phyloP scores from a whole-genome alignment of 148 eudicot species.

The Persicaria maculosa region DNA sequence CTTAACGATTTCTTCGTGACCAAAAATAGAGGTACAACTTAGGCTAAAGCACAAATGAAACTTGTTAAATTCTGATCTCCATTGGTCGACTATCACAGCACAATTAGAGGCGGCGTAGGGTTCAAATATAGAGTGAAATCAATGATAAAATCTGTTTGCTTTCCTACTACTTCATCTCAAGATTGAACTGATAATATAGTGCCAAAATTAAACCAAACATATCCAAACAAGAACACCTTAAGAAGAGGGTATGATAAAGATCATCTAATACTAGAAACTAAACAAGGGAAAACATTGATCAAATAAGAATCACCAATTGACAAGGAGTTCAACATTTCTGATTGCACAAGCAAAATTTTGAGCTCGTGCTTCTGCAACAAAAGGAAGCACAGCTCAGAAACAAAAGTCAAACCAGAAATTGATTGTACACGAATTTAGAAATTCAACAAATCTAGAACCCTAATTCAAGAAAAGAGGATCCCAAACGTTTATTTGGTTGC shows the following conservation, averaged over 20 bases:
- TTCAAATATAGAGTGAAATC: too few relatives aligned
- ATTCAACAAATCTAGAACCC: not conserved
- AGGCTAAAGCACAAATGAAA: too few relatives aligned
- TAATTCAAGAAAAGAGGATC: not conserved
- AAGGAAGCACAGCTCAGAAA: too few relatives aligned
- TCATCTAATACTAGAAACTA: too few relatives aligned
- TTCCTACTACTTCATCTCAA: not conserved
- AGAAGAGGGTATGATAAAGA: too few relatives aligned
- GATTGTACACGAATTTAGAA: not conserved
- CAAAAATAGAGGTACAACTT: constrained; percentile 39
- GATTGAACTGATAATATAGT: not conserved
- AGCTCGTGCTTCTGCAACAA: too few relatives aligned
- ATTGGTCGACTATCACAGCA: constrained; percentile 15
- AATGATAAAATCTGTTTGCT: too few relatives aligned
- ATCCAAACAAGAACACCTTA: not conserved
- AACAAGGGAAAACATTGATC: too few relatives aligned
- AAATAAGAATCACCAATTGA: too few relatives aligned
- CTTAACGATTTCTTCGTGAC: constrained; percentile 69
- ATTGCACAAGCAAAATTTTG: too few relatives aligned
- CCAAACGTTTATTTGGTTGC: not conserved
- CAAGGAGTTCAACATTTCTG: too few relatives aligned
- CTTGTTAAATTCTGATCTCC: constrained; percentile 40
- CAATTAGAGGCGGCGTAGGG: too few relatives aligned
- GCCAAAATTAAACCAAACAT: not conserved
- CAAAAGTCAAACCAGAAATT: not conserved